These are phyloP conservation scores for Alternaria incomplexa DNA, from an alignment of 2,329 filamentous ascomycete genomes.

Conservation along the genomic window DNA sequence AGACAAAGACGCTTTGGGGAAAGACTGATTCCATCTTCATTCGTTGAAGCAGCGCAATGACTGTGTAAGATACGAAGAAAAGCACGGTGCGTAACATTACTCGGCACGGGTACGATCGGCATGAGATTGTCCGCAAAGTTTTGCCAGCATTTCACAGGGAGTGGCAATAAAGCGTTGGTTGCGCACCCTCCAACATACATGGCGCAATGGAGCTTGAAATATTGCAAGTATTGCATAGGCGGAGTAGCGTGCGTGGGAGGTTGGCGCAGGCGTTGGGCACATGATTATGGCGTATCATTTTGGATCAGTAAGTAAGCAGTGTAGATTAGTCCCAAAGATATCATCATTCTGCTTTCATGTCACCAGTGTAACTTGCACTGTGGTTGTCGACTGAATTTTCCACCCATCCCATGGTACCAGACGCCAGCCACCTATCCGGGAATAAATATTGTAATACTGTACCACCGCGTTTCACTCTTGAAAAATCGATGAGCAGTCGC, in stretches of 20 bases:
- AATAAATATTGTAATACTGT: neutral
- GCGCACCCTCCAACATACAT: neutral
- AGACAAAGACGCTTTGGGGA: slow-evolving; percentile 64
- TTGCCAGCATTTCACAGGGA: slow-evolving; percentile 11
- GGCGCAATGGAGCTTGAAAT: slow-evolving; percentile 13
- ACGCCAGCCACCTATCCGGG: neutral
- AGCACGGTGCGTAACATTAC: neutral
- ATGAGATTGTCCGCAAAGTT: slow-evolving; percentile 3
- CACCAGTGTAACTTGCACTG: neutral
- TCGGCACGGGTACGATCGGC: neutral
- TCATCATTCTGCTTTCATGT: neutral
- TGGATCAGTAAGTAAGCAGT: slow-evolving; percentile 9
- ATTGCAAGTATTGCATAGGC: slow-evolving; percentile 7
- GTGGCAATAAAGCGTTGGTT: neutral
- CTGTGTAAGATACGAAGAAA: slow-evolving; percentile 32
- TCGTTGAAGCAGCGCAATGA: slow-evolving; percentile 42
- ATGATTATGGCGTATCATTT: slow-evolving; percentile 1
- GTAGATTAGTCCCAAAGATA: slow-evolving; percentile 9
- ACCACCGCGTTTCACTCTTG: too few relatives aligned
- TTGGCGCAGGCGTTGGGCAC: slow-evolving; percentile 2
- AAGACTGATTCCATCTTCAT: slow-evolving; percentile 70
- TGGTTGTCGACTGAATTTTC: neutral
- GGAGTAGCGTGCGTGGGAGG: slow-evolving; percentile 8
- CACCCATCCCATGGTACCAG: neutral
- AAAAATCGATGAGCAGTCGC: too few relatives aligned